phyloP scores from a whole-genome alignment of 1,139 yeast species.

The Pichia sp. region DNA sequence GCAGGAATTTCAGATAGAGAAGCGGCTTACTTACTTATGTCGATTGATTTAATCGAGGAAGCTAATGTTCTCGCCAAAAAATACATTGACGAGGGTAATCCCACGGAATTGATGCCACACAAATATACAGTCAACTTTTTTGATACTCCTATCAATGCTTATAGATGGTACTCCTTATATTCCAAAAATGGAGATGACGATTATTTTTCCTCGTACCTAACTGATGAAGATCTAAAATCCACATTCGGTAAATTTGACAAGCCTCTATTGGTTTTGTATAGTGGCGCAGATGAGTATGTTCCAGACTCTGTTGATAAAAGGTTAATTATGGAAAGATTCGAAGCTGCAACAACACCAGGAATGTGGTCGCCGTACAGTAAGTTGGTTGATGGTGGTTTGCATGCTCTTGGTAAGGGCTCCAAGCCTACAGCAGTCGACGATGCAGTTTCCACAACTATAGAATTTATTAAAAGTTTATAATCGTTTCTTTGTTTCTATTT shows the following conservation, averaged over 20 bases:
- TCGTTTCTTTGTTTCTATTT: neutral
- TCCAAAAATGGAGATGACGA: slow-evolving; percentile 74
- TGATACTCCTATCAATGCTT: slow-evolving; percentile 59
- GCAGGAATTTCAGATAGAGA: slow-evolving; percentile 75
- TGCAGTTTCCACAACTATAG: slow-evolving; percentile 16
- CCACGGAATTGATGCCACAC: slow-evolving; percentile 48
- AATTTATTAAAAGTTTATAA: slow-evolving; percentile 16
- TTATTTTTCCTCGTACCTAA: slow-evolving; percentile 47
- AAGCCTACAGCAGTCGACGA: slow-evolving; percentile 24
- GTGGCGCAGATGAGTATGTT: slow-evolving; percentile 63
- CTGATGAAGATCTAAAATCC: slow-evolving; percentile 37
- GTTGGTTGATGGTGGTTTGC: slow-evolving; percentile 58
- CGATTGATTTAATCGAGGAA: slow-evolving; percentile 26
- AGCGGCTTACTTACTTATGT: slow-evolving; percentile 34
- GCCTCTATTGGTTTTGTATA: slow-evolving; percentile 52
- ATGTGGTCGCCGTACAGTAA: slow-evolving; percentile 55
- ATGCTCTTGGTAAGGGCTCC: slow-evolving; percentile 47
- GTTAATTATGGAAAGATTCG: slow-evolving; percentile 49
- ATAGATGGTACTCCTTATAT: slow-evolving; percentile 64
- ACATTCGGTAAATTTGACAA: slow-evolving; percentile 56
- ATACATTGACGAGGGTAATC: slow-evolving; percentile 44
- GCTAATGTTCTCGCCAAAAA: slow-evolving; percentile 40
- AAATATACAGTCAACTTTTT: slow-evolving; percentile 44
- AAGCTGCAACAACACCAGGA: slow-evolving; percentile 35
- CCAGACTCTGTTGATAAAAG: slow-evolving; percentile 49